phyloP scores from a whole-genome alignment of 2,329 filamentous ascomycete species.

The Chaetomiaceae sp. region DNA sequence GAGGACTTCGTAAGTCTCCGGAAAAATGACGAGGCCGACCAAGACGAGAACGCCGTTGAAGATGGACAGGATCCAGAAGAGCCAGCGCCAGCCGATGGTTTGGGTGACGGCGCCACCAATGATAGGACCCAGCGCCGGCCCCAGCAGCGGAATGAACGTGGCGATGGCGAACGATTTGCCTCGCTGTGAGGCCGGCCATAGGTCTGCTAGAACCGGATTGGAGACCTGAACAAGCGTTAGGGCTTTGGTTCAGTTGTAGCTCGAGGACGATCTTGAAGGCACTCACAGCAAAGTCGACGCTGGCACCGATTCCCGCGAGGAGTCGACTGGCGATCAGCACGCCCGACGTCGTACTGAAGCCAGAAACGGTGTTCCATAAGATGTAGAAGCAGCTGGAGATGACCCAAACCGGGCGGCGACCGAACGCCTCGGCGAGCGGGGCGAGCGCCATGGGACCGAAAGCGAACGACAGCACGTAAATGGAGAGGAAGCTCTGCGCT shows the following conservation, averaged over 20 bases:
- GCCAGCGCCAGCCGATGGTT: neutral
- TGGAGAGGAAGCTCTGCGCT: neutral
- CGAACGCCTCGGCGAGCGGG: neutral
- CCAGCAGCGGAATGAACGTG: neutral
- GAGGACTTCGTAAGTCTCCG: neutral
- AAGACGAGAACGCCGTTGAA: neutral
- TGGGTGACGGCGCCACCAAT: neutral
- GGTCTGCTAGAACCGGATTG: neutral
- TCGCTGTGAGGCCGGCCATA: neutral
- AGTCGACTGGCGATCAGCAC: neutral
- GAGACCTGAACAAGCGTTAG: neutral
- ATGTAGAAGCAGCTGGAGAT: neutral
- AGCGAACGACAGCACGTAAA: neutral
- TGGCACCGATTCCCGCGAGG: neutral
- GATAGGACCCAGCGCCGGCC: neutral
- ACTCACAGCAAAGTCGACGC: neutral
- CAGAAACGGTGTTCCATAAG: neutral
- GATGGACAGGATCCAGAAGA: neutral
- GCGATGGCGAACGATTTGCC: neutral
- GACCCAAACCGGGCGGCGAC: neutral
- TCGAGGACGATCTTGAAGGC: too few species aligned
- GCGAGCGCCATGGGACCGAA: neutral
- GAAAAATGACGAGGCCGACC: neutral
- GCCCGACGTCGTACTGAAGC: neutral
- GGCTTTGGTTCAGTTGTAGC: too few species aligned